Conservation (phyloP, 2,329 filamentous ascomycete genomes). For the Aspergillus phoenicis region DNA sequence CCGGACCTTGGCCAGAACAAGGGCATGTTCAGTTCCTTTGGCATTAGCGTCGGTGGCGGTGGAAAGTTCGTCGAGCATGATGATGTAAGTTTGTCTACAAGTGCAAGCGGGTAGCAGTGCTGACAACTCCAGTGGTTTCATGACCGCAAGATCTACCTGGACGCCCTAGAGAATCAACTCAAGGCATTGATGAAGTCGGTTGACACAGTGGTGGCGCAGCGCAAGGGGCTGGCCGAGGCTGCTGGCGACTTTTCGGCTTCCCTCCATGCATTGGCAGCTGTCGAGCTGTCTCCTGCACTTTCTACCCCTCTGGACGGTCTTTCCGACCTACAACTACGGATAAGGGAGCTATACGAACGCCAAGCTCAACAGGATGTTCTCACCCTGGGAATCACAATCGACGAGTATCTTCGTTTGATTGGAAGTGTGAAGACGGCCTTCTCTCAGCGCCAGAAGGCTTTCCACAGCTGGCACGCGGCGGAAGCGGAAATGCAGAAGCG, state of each 20-base stretch:
- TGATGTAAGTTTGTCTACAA: constrained; percentile 63
- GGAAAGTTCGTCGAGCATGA: constrained; percentile 97
- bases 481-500: constrained; percentile 90
- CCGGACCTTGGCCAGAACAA: constrained; percentile 86
- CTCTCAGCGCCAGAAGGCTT: constrained; percentile 88
- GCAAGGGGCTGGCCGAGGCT: constrained; percentile 90
- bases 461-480: constrained; percentile 88
- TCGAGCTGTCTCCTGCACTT: constrained; percentile 86
- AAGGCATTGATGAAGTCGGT: constrained; percentile 90
- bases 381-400: constrained; percentile 94
- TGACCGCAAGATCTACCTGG: constrained; percentile 90
- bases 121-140: constrained; percentile 79
- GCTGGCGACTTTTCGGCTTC: constrained; percentile 92
- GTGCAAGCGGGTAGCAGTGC: constrained; percentile 1
- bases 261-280: constrained; percentile 86
- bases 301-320: constrained; percentile 88
- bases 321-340: constrained; percentile 89
- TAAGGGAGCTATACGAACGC: constrained; percentile 91
- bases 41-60: constrained; percentile 72
- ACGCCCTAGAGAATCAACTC: constrained; percentile 88
- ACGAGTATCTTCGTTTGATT: constrained; percentile 96
- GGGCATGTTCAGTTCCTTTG: constrained; percentile 84
- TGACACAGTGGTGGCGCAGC: constrained; percentile 86
- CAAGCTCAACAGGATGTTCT: constrained; percentile 96
- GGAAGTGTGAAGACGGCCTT: constrained; percentile 95